phyloP scores from a whole-genome alignment of 2,329 filamentous ascomycete species.

The Whalleya microplaca region DNA sequence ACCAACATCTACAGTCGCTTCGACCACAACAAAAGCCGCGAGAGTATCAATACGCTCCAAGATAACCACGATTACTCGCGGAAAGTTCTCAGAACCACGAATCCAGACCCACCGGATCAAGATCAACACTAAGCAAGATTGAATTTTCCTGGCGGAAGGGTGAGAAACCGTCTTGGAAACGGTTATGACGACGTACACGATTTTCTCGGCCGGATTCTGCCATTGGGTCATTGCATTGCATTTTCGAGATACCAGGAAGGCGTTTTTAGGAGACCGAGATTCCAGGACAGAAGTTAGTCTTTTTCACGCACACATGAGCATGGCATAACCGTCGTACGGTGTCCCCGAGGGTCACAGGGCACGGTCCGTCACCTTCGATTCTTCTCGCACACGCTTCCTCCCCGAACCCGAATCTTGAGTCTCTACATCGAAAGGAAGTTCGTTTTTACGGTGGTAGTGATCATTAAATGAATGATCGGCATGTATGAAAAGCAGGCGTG shows the following conservation, averaged over 20 bases:
- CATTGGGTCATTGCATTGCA: slow-evolving; percentile 43
- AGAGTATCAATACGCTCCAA: slow-evolving; percentile 65
- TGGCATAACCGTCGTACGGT: slow-evolving; percentile 20
- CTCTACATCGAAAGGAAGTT: slow-evolving; percentile 16
- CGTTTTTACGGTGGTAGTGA: slow-evolving; percentile 9
- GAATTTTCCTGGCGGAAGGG: slow-evolving; percentile 3
- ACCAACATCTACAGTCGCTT: slow-evolving; percentile 58
- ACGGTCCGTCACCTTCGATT: slow-evolving; percentile 20
- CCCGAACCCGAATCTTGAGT: slow-evolving; percentile 19
- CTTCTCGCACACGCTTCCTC: slow-evolving; percentile 21
- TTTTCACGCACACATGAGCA: slow-evolving; percentile 29
- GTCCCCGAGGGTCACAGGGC: not conserved
- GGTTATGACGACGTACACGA: slow-evolving; percentile 41
- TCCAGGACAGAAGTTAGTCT: slow-evolving; percentile 24
- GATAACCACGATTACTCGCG: slow-evolving; percentile 70
- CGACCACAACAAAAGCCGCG: slow-evolving; percentile 58
- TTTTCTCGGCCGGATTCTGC: slow-evolving; percentile 27
- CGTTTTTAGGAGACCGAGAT: slow-evolving; percentile 40
- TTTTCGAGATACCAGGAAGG: slow-evolving; percentile 51
- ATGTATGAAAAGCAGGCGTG: slow-evolving; percentile 28
- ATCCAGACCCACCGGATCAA: slow-evolving; percentile 57
- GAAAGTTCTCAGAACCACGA: slow-evolving; percentile 64
- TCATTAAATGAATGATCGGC: slow-evolving; percentile 26
- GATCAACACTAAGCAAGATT: slow-evolving; percentile 20
- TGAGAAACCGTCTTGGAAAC: slow-evolving; percentile 17